Conservation (phyloP, 148 eudicot species). For the Fagopyrum tataricum region DNA sequence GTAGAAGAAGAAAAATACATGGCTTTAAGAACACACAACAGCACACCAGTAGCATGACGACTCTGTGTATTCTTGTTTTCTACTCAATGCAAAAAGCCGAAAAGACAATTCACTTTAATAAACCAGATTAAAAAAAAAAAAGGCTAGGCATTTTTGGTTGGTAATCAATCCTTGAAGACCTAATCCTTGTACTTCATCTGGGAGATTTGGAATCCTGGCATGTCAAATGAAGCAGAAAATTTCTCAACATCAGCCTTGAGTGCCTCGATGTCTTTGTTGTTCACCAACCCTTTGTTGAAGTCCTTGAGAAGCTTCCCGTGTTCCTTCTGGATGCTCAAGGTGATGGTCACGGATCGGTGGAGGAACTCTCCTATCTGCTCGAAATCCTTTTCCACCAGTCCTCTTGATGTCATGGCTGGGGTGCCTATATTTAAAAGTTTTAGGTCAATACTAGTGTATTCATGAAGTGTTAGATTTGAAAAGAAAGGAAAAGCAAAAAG, state of each 20-base stretch:
- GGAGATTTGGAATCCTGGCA: constrained; percentile 85
- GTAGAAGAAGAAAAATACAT: background rate
- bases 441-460: background rate
- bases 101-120: background rate
- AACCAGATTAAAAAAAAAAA: background rate
- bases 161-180: background rate
- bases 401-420: constrained; percentile 99
- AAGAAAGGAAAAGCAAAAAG: background rate
- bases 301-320: constrained; percentile 90
- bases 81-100: background rate
- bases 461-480: background rate
- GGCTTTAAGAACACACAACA: constrained; percentile 4
- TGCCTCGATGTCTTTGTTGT: constrained; percentile 82
- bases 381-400: constrained; percentile 89
- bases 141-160: background rate
- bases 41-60: background rate
- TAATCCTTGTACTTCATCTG: constrained; percentile 91
- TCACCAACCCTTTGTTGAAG: constrained; percentile 93
- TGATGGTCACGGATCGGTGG: constrained; percentile 71
- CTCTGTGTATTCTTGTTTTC: constrained; percentile 4
- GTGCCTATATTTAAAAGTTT: constrained; percentile 41
- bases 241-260: constrained; percentile 93
- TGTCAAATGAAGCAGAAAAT: constrained; percentile 74
- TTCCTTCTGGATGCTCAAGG: constrained; percentile 83
- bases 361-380: constrained; percentile 98